Base-by-base conservation (phyloP, 352 stramenopile genomes). In the Phytophthora agathidicida region DNA sequence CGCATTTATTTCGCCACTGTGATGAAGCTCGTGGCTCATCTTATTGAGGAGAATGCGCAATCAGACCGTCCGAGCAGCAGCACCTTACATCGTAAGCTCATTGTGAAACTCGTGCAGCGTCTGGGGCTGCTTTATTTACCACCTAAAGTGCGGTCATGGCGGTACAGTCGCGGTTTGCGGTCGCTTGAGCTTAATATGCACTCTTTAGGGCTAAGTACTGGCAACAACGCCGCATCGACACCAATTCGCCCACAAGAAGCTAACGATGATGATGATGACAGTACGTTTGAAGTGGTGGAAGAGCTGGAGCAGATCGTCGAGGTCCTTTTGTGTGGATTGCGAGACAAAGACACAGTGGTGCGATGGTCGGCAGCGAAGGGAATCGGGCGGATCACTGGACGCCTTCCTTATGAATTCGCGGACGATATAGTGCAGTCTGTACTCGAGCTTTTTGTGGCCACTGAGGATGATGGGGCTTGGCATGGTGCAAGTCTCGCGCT, bases 291-390 rank as follows among this genome's bases (percentile, higher is more conserved):
- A 32, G 86, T 98, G 10, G 90, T 98, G n/a, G 94, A 98, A 59
- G 82, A 98, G 67, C 78, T 99, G 17, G 98, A 99, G 71, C 93
- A 99, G 52, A 97, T 98, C 28, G 93, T 99, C 28, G 97, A 98
- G 46, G 77, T 90, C 5, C 60, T 96, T 23, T 56, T 99, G 11
- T 85, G 70, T 41, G 91, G 86, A 0, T 67, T 99, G 3, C 80
- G 85, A 27, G 95, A 99, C 72, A 91, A 95, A 43, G 93, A 98
- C 71, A 99, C 98, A 1, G 88, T 98, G 11, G 97, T 99, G 37
- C 86, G 98, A n/a, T 99, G 98, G 98, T 99, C 95, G 2, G 95
- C 96, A 19, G 97, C 98, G n/a, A 99, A 99, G 65, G 97, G 97
- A 11, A 93, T 99, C 39, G 98, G 97, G 7, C 86, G 98, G 6